phyloP scores from a whole-genome alignment of 139 green algal species.

The Chlamydomonas sp. region DNA sequence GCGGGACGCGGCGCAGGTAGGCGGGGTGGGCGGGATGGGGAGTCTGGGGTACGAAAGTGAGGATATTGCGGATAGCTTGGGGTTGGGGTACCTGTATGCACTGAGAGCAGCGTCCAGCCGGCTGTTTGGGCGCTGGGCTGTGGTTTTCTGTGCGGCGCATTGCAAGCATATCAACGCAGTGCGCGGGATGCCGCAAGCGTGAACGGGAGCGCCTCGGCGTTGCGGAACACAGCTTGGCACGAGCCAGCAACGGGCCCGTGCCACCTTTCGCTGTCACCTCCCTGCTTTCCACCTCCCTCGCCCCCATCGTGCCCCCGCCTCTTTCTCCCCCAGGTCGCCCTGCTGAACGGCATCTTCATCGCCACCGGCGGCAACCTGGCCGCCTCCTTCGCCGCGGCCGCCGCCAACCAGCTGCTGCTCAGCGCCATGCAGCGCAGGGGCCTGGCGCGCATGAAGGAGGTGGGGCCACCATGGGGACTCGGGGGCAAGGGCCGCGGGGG shows the following conservation, averaged over 20 bases:
- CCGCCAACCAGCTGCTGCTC: slow-evolving; percentile 52
- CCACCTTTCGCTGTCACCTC: not conserved
- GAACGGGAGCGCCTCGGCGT: too few relatives aligned
- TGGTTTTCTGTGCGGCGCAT: too few relatives aligned
- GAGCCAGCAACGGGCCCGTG: too few relatives aligned
- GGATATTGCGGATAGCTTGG: too few relatives aligned
- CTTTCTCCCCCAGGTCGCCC: not conserved
- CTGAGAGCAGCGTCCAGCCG: too few relatives aligned
- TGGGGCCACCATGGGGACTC: not conserved
- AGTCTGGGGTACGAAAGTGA: too few relatives aligned
- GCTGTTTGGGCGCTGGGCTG: too few relatives aligned
- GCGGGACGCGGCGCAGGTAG: slow-evolving; percentile 1
- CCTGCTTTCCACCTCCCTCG: not conserved
- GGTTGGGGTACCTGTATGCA: too few relatives aligned
- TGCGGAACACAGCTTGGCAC: too few relatives aligned
- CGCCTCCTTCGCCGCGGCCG: slow-evolving; percentile 51
- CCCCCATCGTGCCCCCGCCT: not conserved
- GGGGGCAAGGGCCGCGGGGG: not conserved
- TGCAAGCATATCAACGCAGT: too few relatives aligned
- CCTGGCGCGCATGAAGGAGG: slow-evolving; percentile 6
- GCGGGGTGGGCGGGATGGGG: not conserved
- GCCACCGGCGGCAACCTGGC: slow-evolving; percentile 33
- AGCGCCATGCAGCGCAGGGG: slow-evolving; percentile 24
- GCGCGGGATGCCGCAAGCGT: too few relatives aligned
- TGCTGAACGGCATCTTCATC: slow-evolving; percentile 31